A percentile compares a stretch with the other conserved stretches of the same genome.
phyloP scores from a whole-genome alignment of 106 monocot genomes.

The Posidonia australis region DNA sequence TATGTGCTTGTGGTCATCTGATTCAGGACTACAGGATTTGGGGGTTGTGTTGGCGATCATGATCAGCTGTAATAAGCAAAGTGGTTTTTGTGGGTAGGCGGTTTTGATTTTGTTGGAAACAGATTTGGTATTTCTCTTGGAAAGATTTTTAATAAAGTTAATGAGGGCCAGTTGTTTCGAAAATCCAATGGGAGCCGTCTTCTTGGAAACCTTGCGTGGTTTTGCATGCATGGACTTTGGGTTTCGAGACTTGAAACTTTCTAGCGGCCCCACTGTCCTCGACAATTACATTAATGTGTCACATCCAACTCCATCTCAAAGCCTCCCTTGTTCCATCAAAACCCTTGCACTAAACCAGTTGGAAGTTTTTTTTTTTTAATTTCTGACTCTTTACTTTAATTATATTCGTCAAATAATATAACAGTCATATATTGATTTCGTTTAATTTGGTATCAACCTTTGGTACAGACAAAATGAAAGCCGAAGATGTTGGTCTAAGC shows the following conservation, averaged over 20 bases:
- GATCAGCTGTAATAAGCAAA: background rate
- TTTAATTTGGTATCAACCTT: background rate
- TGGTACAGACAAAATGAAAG: slow-evolving; percentile 57
- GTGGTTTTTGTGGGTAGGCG: background rate
- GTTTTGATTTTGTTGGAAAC: background rate
- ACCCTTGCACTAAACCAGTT: too few species aligned
- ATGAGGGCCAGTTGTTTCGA: background rate
- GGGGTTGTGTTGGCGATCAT: background rate
- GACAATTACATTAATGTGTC: too few species aligned
- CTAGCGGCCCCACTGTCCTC: background rate
- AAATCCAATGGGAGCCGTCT: background rate
- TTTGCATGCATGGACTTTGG: background rate
- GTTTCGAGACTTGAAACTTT: background rate
- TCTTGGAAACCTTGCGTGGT: background rate
- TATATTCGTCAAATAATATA: background rate
- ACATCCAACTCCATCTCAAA: background rate
- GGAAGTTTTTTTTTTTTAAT: too few species aligned
- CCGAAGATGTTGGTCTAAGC: slow-evolving; percentile 71
- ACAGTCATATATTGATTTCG: too few species aligned
- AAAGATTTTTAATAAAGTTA: too few species aligned
- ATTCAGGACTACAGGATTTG: too few species aligned
- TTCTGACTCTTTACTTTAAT: too few species aligned
- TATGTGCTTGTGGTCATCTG: too few species aligned
- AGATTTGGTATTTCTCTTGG: background rate
- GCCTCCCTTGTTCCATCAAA: too few species aligned